Conservation (phyloP, 2,329 filamentous ascomycete genomes). For the Emergomyces pasteurianus region DNA sequence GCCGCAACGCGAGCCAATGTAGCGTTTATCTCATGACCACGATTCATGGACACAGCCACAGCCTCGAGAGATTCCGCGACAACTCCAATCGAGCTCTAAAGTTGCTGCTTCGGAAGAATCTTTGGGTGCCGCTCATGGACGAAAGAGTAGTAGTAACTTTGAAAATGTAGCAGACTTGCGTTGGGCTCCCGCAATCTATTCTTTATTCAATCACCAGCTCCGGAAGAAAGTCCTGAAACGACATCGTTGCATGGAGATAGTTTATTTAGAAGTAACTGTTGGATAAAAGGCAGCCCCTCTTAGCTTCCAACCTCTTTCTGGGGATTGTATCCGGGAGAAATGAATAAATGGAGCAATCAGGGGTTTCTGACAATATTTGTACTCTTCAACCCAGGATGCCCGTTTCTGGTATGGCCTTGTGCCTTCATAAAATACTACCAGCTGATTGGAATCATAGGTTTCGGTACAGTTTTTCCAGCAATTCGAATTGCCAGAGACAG, state of each 20-base stretch:
- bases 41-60: constrained; percentile 14
- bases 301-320: not conserved
- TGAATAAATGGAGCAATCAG: not conserved
- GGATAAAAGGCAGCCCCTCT: not conserved
- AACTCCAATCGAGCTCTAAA: constrained; percentile 4
- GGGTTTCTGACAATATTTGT: not conserved
- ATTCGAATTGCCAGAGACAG: not conserved
- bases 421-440: not conserved
- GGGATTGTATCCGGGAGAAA: not conserved
- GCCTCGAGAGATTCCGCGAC: constrained; percentile 10
- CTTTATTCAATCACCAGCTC: not conserved
- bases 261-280: not conserved
- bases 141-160: constrained; percentile 21
- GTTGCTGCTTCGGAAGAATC: constrained; percentile 14
- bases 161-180: not conserved
- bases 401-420: too few species aligned
- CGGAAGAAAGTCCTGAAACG: not conserved
- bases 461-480: not conserved
- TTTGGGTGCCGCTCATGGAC: constrained; percentile 23
- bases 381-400: not conserved
- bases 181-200: not conserved
- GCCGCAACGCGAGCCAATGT: constrained; percentile 17
- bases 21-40: constrained; percentile 16
- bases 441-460: not conserved
- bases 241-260: not conserved